Base-by-base conservation (phyloP, 2,329 filamentous ascomycete species). In the Fusarium domesticum region DNA sequence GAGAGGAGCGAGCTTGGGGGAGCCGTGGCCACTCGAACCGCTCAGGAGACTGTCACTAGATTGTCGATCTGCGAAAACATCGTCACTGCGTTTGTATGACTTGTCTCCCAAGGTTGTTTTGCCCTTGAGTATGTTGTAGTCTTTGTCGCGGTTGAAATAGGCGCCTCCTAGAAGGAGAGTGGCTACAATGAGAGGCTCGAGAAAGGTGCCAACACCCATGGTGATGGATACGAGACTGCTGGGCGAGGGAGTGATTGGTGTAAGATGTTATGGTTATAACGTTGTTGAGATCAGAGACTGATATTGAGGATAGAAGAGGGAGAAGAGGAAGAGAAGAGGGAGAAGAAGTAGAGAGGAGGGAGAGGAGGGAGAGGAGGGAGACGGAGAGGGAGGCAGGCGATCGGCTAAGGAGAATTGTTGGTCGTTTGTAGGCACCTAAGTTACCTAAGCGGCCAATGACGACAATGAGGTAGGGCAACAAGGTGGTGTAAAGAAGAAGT, bases 161-260 rank as follows among this genome's bases (percentile, higher is more conserved):
- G 69, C 65, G n/a, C 70, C 70, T 44, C 70, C 70, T 34, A 71
- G 71, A 19, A 72, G 63, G 16, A 72, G 64, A 18, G 66, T 65
- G 42, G 72, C 64, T 39, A 72, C 70, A 23, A 71, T 60, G 34
- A 72, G 61, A 17, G 70, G 70, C 51, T 72, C 70, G 39, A 69
- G 57, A 43, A 72, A 63, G 7, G 68, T 65, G 35, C 70, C 69
- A 45, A 71, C 53, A 41, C 64, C 63, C 70, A 72, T 72, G 16
- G 30, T 48, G 23, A 12, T 8, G 23, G 14, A 28, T 8, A 10
- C 14, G 14, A 28, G 23, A 8, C 7, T 4, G 23, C 4, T 8
- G 14, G 7, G 23, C 7, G 5, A 28, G 14, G 14, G 23, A 28
- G 3, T 3, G 7, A 28, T 28, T 28, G 14, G 23, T 12, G n/a